phyloP scores from a whole-genome alignment of 225 moss, liverwort and hornwort species.

The Pleurozium schreberi region DNA sequence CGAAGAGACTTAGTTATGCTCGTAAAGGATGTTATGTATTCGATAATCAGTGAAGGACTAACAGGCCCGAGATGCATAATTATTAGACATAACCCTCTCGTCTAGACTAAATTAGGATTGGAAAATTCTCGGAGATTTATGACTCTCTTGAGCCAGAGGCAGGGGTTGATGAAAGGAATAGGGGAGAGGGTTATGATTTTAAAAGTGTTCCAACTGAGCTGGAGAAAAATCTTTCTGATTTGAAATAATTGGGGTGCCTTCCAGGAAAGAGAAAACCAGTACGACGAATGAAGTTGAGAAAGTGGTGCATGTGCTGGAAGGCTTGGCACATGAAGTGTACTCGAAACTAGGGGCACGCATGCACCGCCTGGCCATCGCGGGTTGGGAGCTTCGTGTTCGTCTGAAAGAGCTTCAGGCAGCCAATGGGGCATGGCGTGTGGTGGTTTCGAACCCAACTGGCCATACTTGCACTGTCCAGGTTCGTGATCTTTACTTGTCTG shows the following conservation, averaged over 20 bases:
- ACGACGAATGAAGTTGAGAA: slow-evolving; percentile 24
- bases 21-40: background rate
- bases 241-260: background rate
- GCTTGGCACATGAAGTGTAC: slow-evolving; percentile 51
- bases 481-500: background rate
- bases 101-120: background rate
- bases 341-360: slow-evolving; percentile 72
- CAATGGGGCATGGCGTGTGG: slow-evolving; percentile 88
- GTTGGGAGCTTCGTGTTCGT: slow-evolving; percentile 91
- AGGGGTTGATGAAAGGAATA: background rate
- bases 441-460: slow-evolving; percentile 79
- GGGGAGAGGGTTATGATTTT: background rate
- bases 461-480: slow-evolving; percentile 90
- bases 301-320: slow-evolving; percentile 40
- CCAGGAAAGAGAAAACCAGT: slow-evolving; percentile 14
- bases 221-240: background rate
- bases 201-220: background rate
- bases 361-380: slow-evolving; percentile 79
- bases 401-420: slow-evolving; percentile 49
- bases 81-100: background rate
- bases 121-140: background rate
- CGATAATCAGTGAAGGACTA: background rate
- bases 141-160: background rate
- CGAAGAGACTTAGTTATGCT: background rate
- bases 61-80: background rate